Conservation (phyloP, 768 basidiomycete genomes). For the Leccinum broughii region DNA sequence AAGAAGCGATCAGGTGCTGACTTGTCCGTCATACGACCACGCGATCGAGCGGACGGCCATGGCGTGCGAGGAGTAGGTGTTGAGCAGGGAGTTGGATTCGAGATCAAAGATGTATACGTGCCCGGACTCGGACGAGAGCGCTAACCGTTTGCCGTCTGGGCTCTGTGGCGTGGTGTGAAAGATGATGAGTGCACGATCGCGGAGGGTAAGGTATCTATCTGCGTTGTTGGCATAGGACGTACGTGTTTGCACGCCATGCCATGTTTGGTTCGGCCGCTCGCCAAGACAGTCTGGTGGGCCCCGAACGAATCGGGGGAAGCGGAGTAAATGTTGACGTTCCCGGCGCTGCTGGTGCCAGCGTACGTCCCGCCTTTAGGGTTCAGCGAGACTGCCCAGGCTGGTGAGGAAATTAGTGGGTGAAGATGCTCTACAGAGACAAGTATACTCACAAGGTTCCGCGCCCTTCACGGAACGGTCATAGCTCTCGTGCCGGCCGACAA, state of each 20-base stretch:
- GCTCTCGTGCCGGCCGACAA: constrained; percentile 71
- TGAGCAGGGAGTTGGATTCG: constrained; percentile 60
- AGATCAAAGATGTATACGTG: constrained; percentile 68
- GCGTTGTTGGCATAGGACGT: constrained; percentile 28
- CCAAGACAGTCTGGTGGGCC: constrained; percentile 52
- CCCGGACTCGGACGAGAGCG: constrained; percentile 83
- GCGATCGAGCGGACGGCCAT: constrained; percentile 85
- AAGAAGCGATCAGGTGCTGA: constrained; percentile 36
- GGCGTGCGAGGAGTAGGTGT: constrained; percentile 84
- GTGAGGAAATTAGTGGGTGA: neutral
- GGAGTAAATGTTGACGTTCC: constrained; percentile 74
- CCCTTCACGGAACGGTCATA: constrained; percentile 56
- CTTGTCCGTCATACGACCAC: constrained; percentile 90
- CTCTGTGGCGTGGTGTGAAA: constrained; percentile 50
- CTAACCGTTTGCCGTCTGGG: constrained; percentile 82
- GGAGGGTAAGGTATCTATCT: constrained; percentile 1
- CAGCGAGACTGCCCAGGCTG: constrained; percentile 85
- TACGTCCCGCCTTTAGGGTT: constrained; percentile 74
- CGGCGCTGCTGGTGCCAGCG: constrained; percentile 70
- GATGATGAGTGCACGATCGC: constrained; percentile 3
- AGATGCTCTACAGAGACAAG: neutral
- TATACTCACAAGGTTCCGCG: constrained; percentile 64
- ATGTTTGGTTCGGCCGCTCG: constrained; percentile 73
- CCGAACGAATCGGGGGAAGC: constrained; percentile 68
- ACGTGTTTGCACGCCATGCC: constrained; percentile 77